These are phyloP conservation scores for Epichloe scottii DNA, from an alignment of 2,329 filamentous ascomycete species.

Conservation along the genomic window DNA sequence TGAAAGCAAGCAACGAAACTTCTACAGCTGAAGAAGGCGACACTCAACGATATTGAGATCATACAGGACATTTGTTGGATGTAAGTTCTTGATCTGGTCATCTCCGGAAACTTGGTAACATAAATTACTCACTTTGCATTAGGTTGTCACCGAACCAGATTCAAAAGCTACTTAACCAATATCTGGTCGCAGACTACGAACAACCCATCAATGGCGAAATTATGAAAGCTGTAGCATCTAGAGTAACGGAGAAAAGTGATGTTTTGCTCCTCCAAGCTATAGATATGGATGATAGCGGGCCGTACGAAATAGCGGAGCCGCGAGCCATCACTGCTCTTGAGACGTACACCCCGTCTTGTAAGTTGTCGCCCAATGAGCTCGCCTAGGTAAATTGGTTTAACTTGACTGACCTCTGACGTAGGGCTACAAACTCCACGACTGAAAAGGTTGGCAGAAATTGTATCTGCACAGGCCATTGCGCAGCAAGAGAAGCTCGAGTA, in stretches of 20 bases:
- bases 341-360: slow-evolving; percentile 96
- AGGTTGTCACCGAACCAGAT: slow-evolving; percentile 98
- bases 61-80: slow-evolving; percentile 99
- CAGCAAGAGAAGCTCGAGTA: slow-evolving; percentile 79
- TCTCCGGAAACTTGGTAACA: not conserved
- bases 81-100: slow-evolving; percentile 42
- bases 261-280: slow-evolving; percentile 86
- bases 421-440: slow-evolving; percentile 92
- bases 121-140: slow-evolving; percentile 1
- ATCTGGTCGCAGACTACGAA: slow-evolving; percentile 96
- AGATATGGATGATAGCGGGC: slow-evolving; percentile 97
- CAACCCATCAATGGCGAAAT: slow-evolving; percentile 99
- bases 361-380: slow-evolving; percentile 21
- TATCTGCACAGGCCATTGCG: slow-evolving; percentile 88
- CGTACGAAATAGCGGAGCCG: slow-evolving; percentile 96
- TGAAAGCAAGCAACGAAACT: slow-evolving; percentile 81
- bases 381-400: not conserved
- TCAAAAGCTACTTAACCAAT: slow-evolving; percentile 96
- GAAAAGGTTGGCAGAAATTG: slow-evolving; percentile 95
- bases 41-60: slow-evolving; percentile 97
- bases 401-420: slow-evolving; percentile 26
- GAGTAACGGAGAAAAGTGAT: slow-evolving; percentile 96
- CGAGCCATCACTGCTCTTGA: slow-evolving; percentile 91
- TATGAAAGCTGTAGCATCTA: slow-evolving; percentile 97
- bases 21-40: slow-evolving; percentile 96